phyloP scores from a whole-genome alignment of 345 rosid genomes.

The Eucalyptus erythrocorys region DNA sequence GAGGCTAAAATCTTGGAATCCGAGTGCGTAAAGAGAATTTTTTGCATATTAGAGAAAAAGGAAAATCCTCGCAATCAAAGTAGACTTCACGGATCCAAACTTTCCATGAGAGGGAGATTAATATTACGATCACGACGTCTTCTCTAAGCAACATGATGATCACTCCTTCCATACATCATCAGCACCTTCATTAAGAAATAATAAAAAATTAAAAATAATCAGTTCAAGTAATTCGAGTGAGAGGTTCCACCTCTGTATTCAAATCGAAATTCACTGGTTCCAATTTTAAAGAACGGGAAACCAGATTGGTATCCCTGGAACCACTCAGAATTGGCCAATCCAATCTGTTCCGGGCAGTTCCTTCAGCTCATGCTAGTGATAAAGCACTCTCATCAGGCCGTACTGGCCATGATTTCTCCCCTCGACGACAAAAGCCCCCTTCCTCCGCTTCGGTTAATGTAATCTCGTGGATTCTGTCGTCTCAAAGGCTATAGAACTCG shows the following conservation, averaged over 20 bases:
- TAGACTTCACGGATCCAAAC: not conserved
- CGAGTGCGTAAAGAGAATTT: not conserved
- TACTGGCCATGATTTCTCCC: not conserved
- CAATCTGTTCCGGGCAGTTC: not conserved
- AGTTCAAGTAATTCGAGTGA: too few species aligned
- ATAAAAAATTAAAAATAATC: too few species aligned
- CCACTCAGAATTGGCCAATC: rapidly evolving
- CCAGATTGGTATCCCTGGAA: rapidly evolving
- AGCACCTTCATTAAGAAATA: not conserved
- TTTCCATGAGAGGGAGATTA: not conserved
- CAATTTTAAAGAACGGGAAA: not conserved
- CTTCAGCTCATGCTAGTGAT: not conserved
- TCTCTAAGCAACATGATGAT: not conserved
- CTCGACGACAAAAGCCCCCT: not conserved
- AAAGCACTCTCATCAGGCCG: not conserved
- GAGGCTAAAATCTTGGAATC: not conserved
- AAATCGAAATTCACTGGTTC: not conserved
- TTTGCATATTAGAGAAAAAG: not conserved
- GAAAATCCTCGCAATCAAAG: not conserved
- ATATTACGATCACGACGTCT: not conserved
- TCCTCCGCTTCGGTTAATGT: not conserved
- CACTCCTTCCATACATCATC: not conserved
- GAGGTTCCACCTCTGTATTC: rapidly evolving
- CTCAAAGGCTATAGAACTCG: not conserved
- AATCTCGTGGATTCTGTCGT: not conserved